Base-by-base conservation (phyloP, 495 filamentous ascomycete genomes). In the Hypoxylon subgilvum region DNA sequence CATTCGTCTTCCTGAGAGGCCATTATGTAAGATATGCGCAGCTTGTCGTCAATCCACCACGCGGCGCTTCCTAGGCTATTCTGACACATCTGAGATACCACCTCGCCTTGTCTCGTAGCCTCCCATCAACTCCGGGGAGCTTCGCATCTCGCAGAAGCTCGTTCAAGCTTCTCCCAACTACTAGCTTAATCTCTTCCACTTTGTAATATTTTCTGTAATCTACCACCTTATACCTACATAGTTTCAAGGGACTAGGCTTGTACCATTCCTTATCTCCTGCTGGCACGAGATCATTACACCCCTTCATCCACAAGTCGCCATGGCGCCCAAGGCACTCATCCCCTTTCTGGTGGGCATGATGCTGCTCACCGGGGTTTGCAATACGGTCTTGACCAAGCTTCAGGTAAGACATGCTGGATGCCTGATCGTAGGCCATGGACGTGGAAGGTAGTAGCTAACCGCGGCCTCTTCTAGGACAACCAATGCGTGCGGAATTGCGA, bases 331-430 rank as follows among this genome's bases (percentile, higher is more conserved):
- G 65, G 84, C 85, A 6, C 59, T 88, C 23, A 84, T 96, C 61
- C 91, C 90, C 4, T 82, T 96, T 62, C 79, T 96, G 57, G 89
- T 97, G 67, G 86, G 80, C 55, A 94, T 96, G 90, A 96, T 97
- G 92, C 79, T 97, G 67, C 65, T 83, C 56, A 82, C 81, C 66
- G 94, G 94, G 32, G 92, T 97, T 41, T 96, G 91, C 80, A 98
- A 98, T 68, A 98, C 94, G 2, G 85, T 98, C 49, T 79, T 98
- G 65, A 96, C 94, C 61, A 98, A 98, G 63, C 96, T 92, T 63
- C 94, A 98, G 75, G 91, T 91, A 68, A 28, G 73, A 66, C 27
- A 30, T n/a, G 10, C 10, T 30, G 10, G 27, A 30, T 10, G 22
- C 23, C 23, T 22, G 34, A 53, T 32, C 18, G n/a, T n/a, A n/a